phyloP scores from a whole-genome alignment of 371 early-diverging fungal genomes.

The Mortierella sp. region DNA sequence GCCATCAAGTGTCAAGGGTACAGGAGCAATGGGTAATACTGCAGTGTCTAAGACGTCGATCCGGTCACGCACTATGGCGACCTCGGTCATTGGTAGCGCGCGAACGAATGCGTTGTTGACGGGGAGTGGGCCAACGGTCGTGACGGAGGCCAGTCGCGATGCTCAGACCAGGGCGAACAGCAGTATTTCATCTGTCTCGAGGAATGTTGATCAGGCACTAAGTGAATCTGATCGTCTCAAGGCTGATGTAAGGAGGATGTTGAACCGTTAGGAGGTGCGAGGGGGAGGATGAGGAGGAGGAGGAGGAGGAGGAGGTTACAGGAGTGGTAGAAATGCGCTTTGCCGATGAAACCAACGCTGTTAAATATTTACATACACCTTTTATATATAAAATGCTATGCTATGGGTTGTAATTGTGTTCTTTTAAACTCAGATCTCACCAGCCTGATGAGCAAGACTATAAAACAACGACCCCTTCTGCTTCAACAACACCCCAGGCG shows the following conservation, averaged over 20 bases:
- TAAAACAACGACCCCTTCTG: conserved; percentile 45
- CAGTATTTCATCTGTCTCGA: conserved; percentile 36
- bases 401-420: too few species aligned
- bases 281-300: background rate
- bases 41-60: conserved; percentile 42
- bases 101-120: conserved; percentile 38
- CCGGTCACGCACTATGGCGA: conserved; percentile 42
- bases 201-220: conserved; percentile 45
- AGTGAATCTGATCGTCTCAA: conserved; percentile 51
- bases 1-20: conserved; percentile 32
- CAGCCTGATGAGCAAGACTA: conserved; percentile 36
- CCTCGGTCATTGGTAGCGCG: conserved; percentile 48
- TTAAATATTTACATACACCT: too few species aligned
- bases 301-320: background rate
- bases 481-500: conserved; percentile 32
- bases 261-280: conserved; percentile 28
- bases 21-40: conserved; percentile 45
- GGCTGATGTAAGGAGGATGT: conserved; percentile 49
- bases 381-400: too few species aligned
- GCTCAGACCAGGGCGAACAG: conserved; percentile 50
- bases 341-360: background rate
- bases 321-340: background rate
- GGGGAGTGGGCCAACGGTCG: conserved; percentile 9
- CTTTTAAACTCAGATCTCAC: conserved; percentile 12
- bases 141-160: conserved; percentile 32